These are phyloP conservation scores for Bacidia gigantensis DNA, from an alignment of 495 filamentous ascomycete species.

Conservation along the genomic window DNA sequence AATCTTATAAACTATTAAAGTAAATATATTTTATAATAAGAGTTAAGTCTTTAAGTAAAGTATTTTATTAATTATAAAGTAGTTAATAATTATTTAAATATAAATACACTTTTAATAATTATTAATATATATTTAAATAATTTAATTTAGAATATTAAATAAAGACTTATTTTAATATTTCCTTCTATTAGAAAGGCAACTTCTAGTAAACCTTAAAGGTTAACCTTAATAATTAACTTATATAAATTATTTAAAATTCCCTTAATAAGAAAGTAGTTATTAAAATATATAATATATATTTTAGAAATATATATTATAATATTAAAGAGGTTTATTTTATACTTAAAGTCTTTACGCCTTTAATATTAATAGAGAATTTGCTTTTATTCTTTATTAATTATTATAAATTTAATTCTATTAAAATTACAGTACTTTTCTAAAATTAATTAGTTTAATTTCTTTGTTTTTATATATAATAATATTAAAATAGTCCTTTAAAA, in stretches of 20 bases:
- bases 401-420: not conserved
- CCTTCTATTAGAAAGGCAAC: too few relatives aligned
- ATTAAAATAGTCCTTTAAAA: too few relatives aligned
- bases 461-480: too few relatives aligned
- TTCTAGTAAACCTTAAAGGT: too few relatives aligned
- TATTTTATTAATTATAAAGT: not conserved
- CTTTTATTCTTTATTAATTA: not conserved
- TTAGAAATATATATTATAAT: conserved; percentile 6
- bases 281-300: conserved; percentile 1
- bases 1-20: too few relatives aligned
- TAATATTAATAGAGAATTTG: conserved; percentile 1
- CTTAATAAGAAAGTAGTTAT: conserved; percentile 2
- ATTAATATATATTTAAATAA: too few relatives aligned
- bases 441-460: too few relatives aligned
- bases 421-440: not conserved
- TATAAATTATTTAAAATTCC: not conserved
- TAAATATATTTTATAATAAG: too few relatives aligned
- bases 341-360: conserved; percentile 15
- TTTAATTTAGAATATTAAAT: too few relatives aligned
- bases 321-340: conserved; percentile 8
- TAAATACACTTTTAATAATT: too few relatives aligned
- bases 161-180: not conserved
- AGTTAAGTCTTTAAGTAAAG: not conserved
- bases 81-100: not conserved
- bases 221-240: not conserved